A percentile compares a stretch with the other conserved stretches of the same genome.
These are phyloP conservation scores for Lithospermum erythrorhizon DNA, from an alignment of 257 asterid species.

Conservation along the genomic window DNA sequence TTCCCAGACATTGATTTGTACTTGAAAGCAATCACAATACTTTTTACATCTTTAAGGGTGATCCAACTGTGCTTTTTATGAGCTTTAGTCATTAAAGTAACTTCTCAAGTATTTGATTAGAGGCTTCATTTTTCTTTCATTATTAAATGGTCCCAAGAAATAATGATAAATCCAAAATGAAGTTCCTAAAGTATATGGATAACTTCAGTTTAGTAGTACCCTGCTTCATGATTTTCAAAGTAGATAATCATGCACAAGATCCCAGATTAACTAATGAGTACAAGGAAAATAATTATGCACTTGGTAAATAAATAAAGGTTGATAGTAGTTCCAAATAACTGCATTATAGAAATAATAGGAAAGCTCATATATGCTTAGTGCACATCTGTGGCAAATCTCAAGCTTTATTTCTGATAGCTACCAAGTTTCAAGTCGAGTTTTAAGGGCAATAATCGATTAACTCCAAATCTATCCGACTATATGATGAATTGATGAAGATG, in stretches of 20 bases:
- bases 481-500: too few relatives aligned
- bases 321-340: too few relatives aligned
- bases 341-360: too few relatives aligned
- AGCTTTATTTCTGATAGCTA: too few relatives aligned
- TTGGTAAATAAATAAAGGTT: not conserved
- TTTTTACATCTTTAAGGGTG: not conserved
- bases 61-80: not conserved
- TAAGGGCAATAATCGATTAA: too few relatives aligned
- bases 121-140: not conserved
- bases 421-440: too few relatives aligned
- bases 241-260: not conserved
- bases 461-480: too few relatives aligned
- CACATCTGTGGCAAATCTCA: too few relatives aligned
- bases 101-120: constrained; percentile 9
- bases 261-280: constrained; percentile 1
- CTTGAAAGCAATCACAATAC: not conserved
- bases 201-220: not conserved
- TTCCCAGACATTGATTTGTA: not conserved
- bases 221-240: not conserved
- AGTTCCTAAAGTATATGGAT: too few relatives aligned
- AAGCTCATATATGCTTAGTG: too few relatives aligned
- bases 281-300: not conserved
- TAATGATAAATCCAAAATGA: too few relatives aligned
- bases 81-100: not conserved
- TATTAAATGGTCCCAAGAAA: not conserved